Base-by-base conservation (phyloP, 495 filamentous ascomycete genomes). In the Neurospora sp. region DNA sequence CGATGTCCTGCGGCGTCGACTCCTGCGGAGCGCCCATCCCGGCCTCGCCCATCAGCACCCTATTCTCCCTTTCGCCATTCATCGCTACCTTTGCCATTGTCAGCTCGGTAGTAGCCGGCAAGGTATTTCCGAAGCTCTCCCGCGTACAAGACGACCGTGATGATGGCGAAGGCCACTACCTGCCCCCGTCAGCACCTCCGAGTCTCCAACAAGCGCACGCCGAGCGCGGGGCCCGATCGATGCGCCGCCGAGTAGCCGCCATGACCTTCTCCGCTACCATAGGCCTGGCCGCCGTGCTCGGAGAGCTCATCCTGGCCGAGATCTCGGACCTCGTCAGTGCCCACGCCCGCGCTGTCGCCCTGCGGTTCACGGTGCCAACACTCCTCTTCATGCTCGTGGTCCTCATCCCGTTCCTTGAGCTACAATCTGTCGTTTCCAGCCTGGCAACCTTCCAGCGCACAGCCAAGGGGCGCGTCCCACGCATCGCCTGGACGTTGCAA, bases 271-370 rank as follows among this genome's bases (percentile, higher is more conserved):
- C 90, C 31, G 86, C 86, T 0, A 94, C 90, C 2, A 85, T 94
- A 53, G 93, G 89, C 27, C 85, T 94, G 40, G 88, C 92, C 1
- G 85, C 89, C 18, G 91, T 94, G 16, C 83, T 96, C 16, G 91
- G 87, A 16, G 91, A 93, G 80, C 78, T 94, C 68, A 89, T 96
- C 27, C 81, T 94, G 16, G 92, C 91, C 74, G 92, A 96, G 79
- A 91, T 96, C 69, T 89, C 89, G n/a, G 90, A 91, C 73, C 85
- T 88, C 8, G 82, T 93, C 41, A 85, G 90, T 73, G 83, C 87
- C 31, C 80, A 83, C 27, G 91, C 90, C 37, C 85, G 93, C 31
- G 83, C 82, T 6, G 75, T 88, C 22, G 91, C 88, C 41, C 81
- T 94, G 74, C 85, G 87, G 73, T 77, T 89, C n/a, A 90, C 89